These are phyloP conservation scores for Dendrocalamus latiflorus DNA, from an alignment of 202 grass and related monocot species.

Conservation along the genomic window DNA sequence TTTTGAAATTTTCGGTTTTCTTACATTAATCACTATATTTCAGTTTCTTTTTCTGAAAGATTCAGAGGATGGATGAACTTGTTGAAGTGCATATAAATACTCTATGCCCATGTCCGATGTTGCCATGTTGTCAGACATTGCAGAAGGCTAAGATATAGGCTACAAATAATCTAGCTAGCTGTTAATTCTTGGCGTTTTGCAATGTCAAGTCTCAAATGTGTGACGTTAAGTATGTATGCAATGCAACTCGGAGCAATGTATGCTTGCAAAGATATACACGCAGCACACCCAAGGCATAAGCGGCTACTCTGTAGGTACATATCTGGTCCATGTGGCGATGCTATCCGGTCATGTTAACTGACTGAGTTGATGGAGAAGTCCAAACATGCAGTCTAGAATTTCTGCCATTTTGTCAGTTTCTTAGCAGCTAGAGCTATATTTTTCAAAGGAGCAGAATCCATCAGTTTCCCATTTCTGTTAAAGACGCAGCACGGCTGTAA, in stretches of 20 bases:
- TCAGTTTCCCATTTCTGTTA: neutral
- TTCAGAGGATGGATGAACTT: too few relatives aligned
- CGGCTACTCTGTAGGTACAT: neutral
- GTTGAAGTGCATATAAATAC: neutral
- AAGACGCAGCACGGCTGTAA: neutral
- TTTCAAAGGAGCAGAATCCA: neutral
- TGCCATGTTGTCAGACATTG: neutral
- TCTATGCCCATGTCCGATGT: neutral
- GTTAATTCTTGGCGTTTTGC: neutral
- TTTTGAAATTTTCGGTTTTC: too few relatives aligned
- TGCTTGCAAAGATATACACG: neutral
- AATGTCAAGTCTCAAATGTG: neutral
- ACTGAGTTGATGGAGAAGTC: neutral
- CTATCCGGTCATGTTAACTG: neutral
- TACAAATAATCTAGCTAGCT: neutral
- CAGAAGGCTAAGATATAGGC: neutral
- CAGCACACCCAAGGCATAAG: neutral
- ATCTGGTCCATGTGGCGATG: conserved; percentile 2
- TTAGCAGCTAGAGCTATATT: neutral
- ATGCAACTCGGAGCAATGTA: too few relatives aligned
- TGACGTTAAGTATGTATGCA: neutral
- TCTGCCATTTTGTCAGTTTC: neutral
- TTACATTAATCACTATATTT: neutral
- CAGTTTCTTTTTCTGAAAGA: neutral
- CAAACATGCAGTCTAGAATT: neutral